Base-by-base conservation (phyloP, 257 asterid species). In the Vinca minor region DNA sequence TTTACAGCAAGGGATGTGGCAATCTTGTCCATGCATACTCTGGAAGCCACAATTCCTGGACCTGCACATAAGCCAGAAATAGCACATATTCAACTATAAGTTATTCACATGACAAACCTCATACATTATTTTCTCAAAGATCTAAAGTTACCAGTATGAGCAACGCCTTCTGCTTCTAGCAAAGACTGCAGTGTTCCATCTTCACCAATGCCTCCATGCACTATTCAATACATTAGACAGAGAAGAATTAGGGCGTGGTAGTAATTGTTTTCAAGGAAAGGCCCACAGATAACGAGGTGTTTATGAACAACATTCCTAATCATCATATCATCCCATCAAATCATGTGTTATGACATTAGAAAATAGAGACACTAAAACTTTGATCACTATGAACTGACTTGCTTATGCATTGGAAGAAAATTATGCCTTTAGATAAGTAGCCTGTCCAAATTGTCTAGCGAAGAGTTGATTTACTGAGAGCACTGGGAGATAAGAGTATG, bases 151-250 rank as follows among this genome's bases (percentile, higher is more conserved):
- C 96, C 96, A 47, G 94, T 80, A 65, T 84, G 66, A 57, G 89
- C 85, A 65, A 89, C 81, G 71, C 85, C 85, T 77, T 80, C 87
- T n/a, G 85, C 87, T 67, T 83, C 91, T 69, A 89, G 73, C 77
- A 84, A 68, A 38, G 87, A 84, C 74, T 89, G 96, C 71, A 89
- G 93, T 20, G 93, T 89, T 28, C 96, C 95, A 69, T 89, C 93
- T 82, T 89, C 96, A 34, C 96, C 96, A 68, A 89, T 83, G 64
- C 96, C 95, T 64, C 96, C 96, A 78, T 89, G 96, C 73, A 89
- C 96, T 89, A 76, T 68, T 66, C 64, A 72, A 32, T 48, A 69
- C 53, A 70, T 72, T 15, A 79, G 52, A 73, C 29, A 65, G 1
- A 47, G 46, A 4, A 56, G 62, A 56, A 56, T 56, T 31, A 56